Percentiles rank a stretch among this genome's conserved stretches.
phyloP scores from a whole-genome alignment of 371 early-diverging fungal species.

The Mucor lusitanicus region DNA sequence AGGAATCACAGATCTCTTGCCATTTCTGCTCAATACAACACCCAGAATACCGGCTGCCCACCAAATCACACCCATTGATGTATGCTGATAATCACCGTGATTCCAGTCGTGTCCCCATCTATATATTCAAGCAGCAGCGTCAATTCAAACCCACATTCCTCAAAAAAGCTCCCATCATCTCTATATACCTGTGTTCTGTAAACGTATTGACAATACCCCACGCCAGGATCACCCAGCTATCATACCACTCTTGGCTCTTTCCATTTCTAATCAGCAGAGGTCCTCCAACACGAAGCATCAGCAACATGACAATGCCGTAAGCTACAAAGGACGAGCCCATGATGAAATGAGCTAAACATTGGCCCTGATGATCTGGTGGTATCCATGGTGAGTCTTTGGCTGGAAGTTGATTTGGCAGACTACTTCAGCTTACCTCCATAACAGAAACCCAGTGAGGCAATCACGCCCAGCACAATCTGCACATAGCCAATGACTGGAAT shows the following conservation, averaged over 20 bases:
- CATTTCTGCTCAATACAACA: constrained; percentile 55
- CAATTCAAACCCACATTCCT: neutral
- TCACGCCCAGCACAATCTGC: constrained; percentile 67
- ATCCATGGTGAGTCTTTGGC: neutral
- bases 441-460: constrained; percentile 66
- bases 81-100: constrained; percentile 71
- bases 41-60: constrained; percentile 66
- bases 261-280: constrained; percentile 60
- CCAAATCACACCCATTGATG: constrained; percentile 72
- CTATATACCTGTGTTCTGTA: constrained; percentile 72
- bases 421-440: constrained; percentile 44
- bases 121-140: neutral
- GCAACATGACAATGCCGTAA: constrained; percentile 61
- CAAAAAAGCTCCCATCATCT: neutral
- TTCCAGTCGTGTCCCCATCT: constrained; percentile 64
- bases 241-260: constrained; percentile 72
- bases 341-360: constrained; percentile 72
- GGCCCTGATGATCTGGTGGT: constrained; percentile 52
- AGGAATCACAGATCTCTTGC: constrained; percentile 61
- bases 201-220: constrained; percentile 76
- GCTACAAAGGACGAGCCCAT: constrained; percentile 74
- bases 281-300: constrained; percentile 58
- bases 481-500: constrained; percentile 62
- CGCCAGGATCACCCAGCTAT: constrained; percentile 64
- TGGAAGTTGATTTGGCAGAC: neutral